Conservation (phyloP, 2,329 filamentous ascomycete genomes). For the Epicoccum nigrum region DNA sequence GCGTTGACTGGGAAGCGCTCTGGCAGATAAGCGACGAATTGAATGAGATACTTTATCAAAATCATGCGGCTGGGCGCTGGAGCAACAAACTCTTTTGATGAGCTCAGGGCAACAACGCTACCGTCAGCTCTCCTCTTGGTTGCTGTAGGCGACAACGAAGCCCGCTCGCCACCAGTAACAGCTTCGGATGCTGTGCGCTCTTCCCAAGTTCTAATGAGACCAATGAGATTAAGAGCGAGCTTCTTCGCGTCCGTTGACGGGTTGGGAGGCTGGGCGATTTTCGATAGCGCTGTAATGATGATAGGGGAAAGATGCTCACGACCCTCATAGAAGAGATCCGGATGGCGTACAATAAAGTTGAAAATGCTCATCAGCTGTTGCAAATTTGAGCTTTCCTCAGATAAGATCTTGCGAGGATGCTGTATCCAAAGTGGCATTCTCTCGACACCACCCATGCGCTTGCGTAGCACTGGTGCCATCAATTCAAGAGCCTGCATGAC, state of each 20-base stretch:
- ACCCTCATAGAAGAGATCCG: constrained; percentile 92
- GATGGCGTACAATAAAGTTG: constrained; percentile 91
- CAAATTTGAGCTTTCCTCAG: constrained; percentile 92
- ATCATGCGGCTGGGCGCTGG: constrained; percentile 68
- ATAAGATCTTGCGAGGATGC: constrained; percentile 85
- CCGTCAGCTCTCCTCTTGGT: constrained; percentile 78
- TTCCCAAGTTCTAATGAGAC: constrained; percentile 92
- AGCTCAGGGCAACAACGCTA: constrained; percentile 61
- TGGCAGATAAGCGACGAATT: constrained; percentile 88
- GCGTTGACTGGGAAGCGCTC: constrained; percentile 77
- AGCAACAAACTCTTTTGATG: constrained; percentile 51
- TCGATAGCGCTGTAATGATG: constrained; percentile 86
- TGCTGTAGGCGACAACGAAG: constrained; percentile 72
- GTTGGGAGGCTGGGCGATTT: constrained; percentile 82
- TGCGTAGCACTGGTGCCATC: constrained; percentile 90
- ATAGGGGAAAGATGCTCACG: constrained; percentile 88
- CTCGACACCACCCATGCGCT: constrained; percentile 76
- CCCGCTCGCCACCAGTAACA: constrained; percentile 39
- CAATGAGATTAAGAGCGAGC: constrained; percentile 87
- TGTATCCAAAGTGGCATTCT: constrained; percentile 85
- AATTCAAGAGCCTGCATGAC: constrained; percentile 95
- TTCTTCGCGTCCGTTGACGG: constrained; percentile 91
- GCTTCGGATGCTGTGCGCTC: constrained; percentile 73
- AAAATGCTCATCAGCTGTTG: constrained; percentile 98
- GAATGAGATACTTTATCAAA: constrained; percentile 92